Percentiles rank a stretch among this genome's conserved stretches.
Conservation (phyloP, 495 filamentous ascomycete genomes). For the Neurospora tetraspora region DNA sequence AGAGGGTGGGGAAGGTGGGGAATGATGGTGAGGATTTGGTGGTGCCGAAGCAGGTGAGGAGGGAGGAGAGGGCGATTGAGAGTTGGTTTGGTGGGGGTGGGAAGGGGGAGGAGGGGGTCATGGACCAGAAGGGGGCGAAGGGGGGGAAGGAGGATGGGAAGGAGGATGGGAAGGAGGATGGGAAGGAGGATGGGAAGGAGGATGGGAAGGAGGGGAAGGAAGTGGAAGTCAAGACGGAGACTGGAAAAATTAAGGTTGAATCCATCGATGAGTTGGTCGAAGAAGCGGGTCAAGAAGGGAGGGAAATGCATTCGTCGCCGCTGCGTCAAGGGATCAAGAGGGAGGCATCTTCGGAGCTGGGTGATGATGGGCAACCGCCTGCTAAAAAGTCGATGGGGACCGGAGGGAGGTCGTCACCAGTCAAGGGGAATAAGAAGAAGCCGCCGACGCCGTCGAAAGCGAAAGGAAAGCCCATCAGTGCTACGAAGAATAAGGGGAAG, state of each 20-base stretch:
- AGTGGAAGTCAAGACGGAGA: constrained; percentile 17
- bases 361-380: constrained; percentile 31
- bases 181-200: too few relatives aligned
- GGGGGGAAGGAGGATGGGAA: too few relatives aligned
- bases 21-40: constrained; percentile 80
- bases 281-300: constrained; percentile 8
- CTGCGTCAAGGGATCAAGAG: constrained; percentile 42
- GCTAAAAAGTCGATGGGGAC: constrained; percentile 31
- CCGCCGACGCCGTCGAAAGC: neutral
- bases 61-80: constrained; percentile 85
- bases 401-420: constrained; percentile 5
- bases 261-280: constrained; percentile 4
- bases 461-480: constrained; percentile 31
- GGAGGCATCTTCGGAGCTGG: constrained; percentile 32
- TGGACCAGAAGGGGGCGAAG: constrained; percentile 19
- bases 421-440: constrained; percentile 6
- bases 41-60: constrained; percentile 66
- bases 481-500: constrained; percentile 36
- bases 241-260: constrained; percentile 10
- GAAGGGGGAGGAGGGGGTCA: neutral
- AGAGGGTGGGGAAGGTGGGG: constrained; percentile 93
- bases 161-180: too few relatives aligned
- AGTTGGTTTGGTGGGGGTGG: constrained; percentile 69
- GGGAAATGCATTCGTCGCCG: constrained; percentile 1
- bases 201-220: constrained; percentile 1